Evolutionary conservation across 2,329 filamentous ascomycete species (phyloP).

Genomic region (Colletotrichum lini): DNA sequence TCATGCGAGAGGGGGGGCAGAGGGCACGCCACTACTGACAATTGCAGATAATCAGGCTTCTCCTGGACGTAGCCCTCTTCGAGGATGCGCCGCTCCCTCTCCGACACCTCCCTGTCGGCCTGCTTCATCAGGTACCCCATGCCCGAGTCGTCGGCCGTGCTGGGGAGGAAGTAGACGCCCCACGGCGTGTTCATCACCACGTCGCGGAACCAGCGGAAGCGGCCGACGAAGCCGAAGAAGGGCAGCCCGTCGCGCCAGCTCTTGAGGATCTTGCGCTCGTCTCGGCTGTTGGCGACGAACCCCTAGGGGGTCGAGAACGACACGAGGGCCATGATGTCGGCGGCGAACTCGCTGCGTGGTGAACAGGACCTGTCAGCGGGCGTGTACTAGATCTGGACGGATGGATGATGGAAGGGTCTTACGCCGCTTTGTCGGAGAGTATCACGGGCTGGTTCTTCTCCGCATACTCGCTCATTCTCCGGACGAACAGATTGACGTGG

Average conservation of each 20-base stretch:
- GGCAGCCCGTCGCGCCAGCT: constrained; percentile 25
- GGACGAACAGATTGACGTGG: constrained; percentile 26
- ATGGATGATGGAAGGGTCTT: not conserved
- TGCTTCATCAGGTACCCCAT: constrained; percentile 35
- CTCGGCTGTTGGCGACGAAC: constrained; percentile 28
- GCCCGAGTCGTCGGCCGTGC: constrained; percentile 19
- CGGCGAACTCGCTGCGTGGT: constrained; percentile 21
- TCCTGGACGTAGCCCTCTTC: constrained; percentile 21
- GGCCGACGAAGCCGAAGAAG: constrained; percentile 24
- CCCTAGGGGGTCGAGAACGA: constrained; percentile 32
- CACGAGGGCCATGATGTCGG: constrained; percentile 34
- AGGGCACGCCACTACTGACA: not conserved
- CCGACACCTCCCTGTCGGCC: constrained; percentile 23
- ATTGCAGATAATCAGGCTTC: constrained; percentile 21
- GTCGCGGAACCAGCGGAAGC: constrained; percentile 28
- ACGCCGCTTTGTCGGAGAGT: constrained; percentile 31
- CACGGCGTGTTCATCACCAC: not conserved
- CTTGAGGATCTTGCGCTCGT: constrained; percentile 28
- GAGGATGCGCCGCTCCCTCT: constrained; percentile 15
- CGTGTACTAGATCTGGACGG: too few species aligned
- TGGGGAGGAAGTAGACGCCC: constrained; percentile 18
- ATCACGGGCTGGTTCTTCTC: constrained; percentile 11
- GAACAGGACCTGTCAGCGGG: not conserved
- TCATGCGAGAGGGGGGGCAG: not conserved
- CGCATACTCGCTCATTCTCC: constrained; percentile 23